Evolutionary conservation across 768 basidiomycete species (phyloP).

Genomic region (Lactifluus subvellereus): DNA sequence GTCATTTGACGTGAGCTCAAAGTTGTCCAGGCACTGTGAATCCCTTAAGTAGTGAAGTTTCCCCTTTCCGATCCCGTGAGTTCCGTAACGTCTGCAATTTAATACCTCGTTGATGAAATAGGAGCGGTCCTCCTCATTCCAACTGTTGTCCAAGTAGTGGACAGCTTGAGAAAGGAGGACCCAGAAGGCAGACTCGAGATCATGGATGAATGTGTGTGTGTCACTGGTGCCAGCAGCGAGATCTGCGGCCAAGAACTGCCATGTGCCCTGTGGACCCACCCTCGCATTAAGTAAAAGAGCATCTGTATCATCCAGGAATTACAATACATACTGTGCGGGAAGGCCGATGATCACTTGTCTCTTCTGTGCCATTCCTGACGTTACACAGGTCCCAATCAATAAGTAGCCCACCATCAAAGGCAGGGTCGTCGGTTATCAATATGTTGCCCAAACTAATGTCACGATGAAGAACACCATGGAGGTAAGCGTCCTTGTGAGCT

Average conservation of each 20-base stretch:
- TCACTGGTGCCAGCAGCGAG: not conserved
- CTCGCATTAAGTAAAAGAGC: not conserved
- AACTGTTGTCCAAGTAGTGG: not conserved
- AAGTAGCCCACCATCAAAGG: too few species aligned
- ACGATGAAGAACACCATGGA: not conserved
- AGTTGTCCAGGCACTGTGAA: too few species aligned
- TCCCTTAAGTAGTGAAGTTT: too few species aligned
- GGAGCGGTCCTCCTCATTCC: too few species aligned
- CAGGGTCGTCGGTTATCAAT: not conserved
- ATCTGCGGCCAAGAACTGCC: not conserved
- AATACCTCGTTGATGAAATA: too few species aligned
- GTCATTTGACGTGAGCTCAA: too few species aligned
- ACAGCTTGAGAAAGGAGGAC: not conserved
- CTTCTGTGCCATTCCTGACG: too few species aligned
- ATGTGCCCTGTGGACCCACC: not conserved
- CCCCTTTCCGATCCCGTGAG: too few species aligned
- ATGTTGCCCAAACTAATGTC: slow-evolving; percentile 9
- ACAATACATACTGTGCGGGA: not conserved
- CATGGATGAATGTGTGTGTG: too few species aligned
- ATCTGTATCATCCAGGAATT: not conserved
- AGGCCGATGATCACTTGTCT: not conserved
- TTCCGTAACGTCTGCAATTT: too few species aligned
- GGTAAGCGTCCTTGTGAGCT: slow-evolving; percentile 5
- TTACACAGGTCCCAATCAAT: too few species aligned
- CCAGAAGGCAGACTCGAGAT: not conserved